These are phyloP conservation scores for Haematococcus lacustris DNA, from an alignment of 139 green algal genomes.

Conservation along the genomic window DNA sequence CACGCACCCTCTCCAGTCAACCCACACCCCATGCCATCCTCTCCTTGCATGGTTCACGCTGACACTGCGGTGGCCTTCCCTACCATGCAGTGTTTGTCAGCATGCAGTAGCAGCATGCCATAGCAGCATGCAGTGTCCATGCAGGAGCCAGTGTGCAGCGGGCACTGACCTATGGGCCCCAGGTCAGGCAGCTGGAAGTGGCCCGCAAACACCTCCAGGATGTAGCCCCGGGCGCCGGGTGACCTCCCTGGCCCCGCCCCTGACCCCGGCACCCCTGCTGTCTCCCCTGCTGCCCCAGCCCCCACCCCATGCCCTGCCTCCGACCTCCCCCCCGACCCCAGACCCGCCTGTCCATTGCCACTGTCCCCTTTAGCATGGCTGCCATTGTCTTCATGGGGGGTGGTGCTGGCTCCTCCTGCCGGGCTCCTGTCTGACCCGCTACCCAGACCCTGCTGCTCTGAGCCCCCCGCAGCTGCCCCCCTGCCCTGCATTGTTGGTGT, in stretches of 20 bases:
- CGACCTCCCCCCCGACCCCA: not conserved
- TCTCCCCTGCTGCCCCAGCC: not conserved
- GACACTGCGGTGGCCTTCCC: too few relatives aligned
- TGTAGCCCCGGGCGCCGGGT: constrained; percentile 61
- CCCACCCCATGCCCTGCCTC: not conserved
- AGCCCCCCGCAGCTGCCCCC: too few relatives aligned
- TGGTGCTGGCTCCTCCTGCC: not conserved
- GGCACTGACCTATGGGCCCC: constrained; percentile 73
- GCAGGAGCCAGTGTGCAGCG: too few relatives aligned
- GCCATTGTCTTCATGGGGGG: not conserved
- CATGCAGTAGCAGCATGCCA: too few relatives aligned
- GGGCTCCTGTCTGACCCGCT: not conserved
- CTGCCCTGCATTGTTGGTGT: not conserved
- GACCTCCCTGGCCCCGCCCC: not conserved
- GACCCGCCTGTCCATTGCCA: not conserved
- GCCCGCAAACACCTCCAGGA: constrained; percentile 83
- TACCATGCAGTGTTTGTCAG: too few relatives aligned
- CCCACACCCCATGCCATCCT: too few relatives aligned
- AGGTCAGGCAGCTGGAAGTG: constrained; percentile 90
- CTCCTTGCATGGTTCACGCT: too few relatives aligned
- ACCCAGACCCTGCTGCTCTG: too few relatives aligned
- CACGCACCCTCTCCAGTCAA: too few relatives aligned
- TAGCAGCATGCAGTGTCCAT: too few relatives aligned
- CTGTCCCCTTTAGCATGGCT: not conserved
- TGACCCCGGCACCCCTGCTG: not conserved